Base-by-base conservation (phyloP, 2,329 filamentous ascomycete species). In the Fusarium algeriense region DNA sequence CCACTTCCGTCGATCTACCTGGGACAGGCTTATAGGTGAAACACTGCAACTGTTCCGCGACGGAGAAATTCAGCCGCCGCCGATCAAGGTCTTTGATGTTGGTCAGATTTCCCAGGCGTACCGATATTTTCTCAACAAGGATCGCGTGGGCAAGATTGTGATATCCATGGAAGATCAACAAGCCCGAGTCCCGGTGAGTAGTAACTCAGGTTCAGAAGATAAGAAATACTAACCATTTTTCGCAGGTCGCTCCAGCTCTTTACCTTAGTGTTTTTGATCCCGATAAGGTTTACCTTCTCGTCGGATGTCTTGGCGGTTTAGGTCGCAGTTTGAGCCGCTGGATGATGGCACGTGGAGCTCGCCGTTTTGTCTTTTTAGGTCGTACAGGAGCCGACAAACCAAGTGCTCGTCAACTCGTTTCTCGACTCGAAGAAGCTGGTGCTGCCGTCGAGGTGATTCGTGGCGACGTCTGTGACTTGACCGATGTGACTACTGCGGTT, bases 151-250 rank as follows among this genome's bases (percentile, higher is more conserved):
- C 5, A 49, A 49, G 10, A 49, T 49, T 49, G 45, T 49, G n/a
- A 13, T 49, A 9, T 49, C 45, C 5, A 17, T 49, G 45, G 45
- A 49, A n/a, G 45, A 49, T 9, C 28, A 49, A 15, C 45, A 49
- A 7, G 7, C 45, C 17, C 45, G 45, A 34, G 45, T 49, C 3
- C 28, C 14, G 5, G 45, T 49, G 20, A 34, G 28, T 2, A 34
- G 23, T 13, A 13, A 17, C 2, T 10, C 3, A 20, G 1, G 2
- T 8, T 14, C 0, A 12, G 19, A 9, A 49, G 4, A 45, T 1
- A 1, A 3, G n/a, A 34, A 7, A 4, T 15, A 13, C 28, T 48
- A 6, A 48, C 45, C 1, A 10, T 1, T 3, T 6, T 6, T 23
- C 19, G 6, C 7, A 49, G 45, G 45, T 32, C n/a, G 45, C n/a